Percentiles rank a stretch among this genome's conserved stretches.
These are phyloP conservation scores for Cutaneotrichosporon daszewskae DNA, from an alignment of 1,284 basidiomycete species.

Conservation along the genomic window DNA sequence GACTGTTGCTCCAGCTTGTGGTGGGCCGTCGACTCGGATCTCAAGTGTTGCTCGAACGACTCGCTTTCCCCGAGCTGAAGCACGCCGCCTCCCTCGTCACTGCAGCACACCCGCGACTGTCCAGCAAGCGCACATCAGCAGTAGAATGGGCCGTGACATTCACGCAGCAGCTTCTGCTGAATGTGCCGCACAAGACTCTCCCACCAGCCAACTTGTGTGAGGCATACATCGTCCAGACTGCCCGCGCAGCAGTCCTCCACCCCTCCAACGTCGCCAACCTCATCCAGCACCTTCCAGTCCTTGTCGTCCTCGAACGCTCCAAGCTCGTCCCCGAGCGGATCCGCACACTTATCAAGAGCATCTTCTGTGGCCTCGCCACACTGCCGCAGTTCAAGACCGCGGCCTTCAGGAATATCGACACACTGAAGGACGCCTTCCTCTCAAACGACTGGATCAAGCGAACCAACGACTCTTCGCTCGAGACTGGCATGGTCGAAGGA, in stretches of 20 bases:
- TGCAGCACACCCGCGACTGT: constrained; percentile 22
- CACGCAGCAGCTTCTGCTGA: constrained; percentile 35
- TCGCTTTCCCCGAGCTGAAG: constrained; percentile 34
- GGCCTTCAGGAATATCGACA: constrained; percentile 40
- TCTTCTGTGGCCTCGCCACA: constrained; percentile 28
- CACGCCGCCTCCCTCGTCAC: constrained; percentile 23
- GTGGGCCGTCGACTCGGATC: constrained; percentile 27
- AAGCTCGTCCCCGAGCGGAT: constrained; percentile 22
- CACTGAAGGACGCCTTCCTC: constrained; percentile 45
- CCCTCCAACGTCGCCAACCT: constrained; percentile 26
- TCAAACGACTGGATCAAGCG: constrained; percentile 42
- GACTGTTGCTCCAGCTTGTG: constrained; percentile 29
- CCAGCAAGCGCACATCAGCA: constrained; percentile 23
- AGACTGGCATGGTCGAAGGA: constrained; percentile 42
- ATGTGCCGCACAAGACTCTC: constrained; percentile 22
- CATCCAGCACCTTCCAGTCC: constrained; percentile 37
- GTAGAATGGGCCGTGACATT: constrained; percentile 30
- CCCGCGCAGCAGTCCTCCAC: constrained; percentile 30
- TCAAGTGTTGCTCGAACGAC: constrained; percentile 23
- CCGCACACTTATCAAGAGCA: constrained; percentile 18
- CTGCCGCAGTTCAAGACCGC: constrained; percentile 44
- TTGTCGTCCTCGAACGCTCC: constrained; percentile 33
- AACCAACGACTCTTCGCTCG: constrained; percentile 25
- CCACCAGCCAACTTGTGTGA: constrained; percentile 34
- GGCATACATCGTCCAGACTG: constrained; percentile 33